Evolutionary conservation across 257 asterid genomes (phyloP).

Genomic region (Linderniella brevidens): DNA sequence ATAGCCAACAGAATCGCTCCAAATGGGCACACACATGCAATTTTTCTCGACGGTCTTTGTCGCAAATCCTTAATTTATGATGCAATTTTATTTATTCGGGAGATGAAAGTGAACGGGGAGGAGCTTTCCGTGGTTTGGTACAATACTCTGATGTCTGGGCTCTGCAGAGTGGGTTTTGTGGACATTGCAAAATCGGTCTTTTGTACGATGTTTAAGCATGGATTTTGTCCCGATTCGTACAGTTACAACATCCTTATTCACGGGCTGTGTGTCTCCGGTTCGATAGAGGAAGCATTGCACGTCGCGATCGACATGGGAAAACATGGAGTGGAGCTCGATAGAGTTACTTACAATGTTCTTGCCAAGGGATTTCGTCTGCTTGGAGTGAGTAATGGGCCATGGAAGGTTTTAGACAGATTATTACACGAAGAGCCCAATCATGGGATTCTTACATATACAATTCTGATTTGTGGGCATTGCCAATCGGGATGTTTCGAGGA

Average conservation of each 20-base stretch:
- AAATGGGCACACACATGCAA: slow-evolving; percentile 37
- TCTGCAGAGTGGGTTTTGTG: slow-evolving; percentile 48
- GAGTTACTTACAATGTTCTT: slow-evolving; percentile 50
- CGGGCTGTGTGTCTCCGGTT: slow-evolving; percentile 49
- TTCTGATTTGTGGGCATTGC: slow-evolving; percentile 47
- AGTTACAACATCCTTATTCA: slow-evolving; percentile 60
- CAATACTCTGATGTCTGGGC: slow-evolving; percentile 54
- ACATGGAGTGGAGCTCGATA: slow-evolving; percentile 53
- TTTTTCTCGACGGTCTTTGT: slow-evolving; percentile 54
- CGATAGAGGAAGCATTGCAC: slow-evolving; percentile 54
- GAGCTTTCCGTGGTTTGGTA: slow-evolving; percentile 37
- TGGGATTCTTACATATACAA: slow-evolving; percentile 29
- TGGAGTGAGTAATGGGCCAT: slow-evolving; percentile 36
- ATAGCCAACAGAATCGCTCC: slow-evolving; percentile 29
- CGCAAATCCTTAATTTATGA: slow-evolving; percentile 44
- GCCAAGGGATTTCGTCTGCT: slow-evolving; percentile 54
- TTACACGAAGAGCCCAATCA: slow-evolving; percentile 22
- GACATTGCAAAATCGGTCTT: slow-evolving; percentile 51
- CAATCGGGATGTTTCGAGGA: slow-evolving; percentile 31
- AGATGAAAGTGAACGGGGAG: slow-evolving; percentile 19
- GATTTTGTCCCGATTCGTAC: slow-evolving; percentile 45
- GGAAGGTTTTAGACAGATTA: slow-evolving; percentile 20
- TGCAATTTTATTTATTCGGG: slow-evolving; percentile 37
- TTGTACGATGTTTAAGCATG: slow-evolving; percentile 54
- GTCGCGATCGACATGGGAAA: slow-evolving; percentile 48